These are phyloP conservation scores for Lentinula edodes DNA, from an alignment of 768 basidiomycete species.

Conservation along the genomic window DNA sequence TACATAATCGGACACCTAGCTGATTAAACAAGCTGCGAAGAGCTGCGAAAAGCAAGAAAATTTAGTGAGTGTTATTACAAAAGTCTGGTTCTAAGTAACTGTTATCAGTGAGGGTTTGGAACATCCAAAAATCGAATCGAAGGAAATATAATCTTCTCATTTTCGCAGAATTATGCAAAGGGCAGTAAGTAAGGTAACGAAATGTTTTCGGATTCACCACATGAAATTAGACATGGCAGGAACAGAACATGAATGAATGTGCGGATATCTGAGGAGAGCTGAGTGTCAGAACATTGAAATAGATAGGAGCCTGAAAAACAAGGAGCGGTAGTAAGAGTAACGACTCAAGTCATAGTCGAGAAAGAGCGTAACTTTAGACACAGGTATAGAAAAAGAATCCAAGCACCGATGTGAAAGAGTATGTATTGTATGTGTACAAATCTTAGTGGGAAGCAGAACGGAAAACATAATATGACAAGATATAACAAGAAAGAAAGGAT, in stretches of 20 bases:
- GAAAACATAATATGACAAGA: not conserved
- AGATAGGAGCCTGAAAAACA: not conserved
- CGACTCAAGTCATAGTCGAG: not conserved
- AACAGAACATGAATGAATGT: not conserved
- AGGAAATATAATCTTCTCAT: no score
- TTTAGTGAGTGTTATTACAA: no score
- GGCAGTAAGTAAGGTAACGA: no score
- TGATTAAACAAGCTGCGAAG: no score
- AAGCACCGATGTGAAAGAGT: not conserved
- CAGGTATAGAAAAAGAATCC: not conserved
- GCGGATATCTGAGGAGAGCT: not conserved
- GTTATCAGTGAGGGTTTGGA: no score
- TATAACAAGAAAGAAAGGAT: not conserved
- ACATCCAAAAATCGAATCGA: no score
- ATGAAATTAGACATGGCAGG: not conserved
- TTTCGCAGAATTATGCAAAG: no score
- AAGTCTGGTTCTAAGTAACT: no score
- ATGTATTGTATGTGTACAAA: not conserved
- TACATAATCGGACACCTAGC: no score
- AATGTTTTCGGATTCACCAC: not conserved
- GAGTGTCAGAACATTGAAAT: not conserved
- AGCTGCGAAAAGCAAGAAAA: no score
- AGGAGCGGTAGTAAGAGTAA: not conserved
- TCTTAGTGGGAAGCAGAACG: not conserved
- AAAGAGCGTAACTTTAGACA: not conserved